Conservation (phyloP, 352 stramenopile genomes). For the Globisporangium irregulare region DNA sequence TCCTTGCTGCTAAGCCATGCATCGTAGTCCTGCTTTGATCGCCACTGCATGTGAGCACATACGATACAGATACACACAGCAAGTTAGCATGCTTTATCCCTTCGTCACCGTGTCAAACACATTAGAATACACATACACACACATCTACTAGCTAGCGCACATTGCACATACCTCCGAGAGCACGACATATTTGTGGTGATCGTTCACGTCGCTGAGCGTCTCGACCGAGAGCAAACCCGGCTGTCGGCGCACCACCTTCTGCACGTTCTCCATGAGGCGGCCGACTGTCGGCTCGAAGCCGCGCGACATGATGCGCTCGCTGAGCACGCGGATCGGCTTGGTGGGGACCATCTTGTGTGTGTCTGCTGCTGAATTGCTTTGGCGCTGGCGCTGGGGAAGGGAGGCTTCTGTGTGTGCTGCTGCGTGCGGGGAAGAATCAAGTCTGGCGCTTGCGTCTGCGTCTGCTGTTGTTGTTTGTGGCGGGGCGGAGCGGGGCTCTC, state of each 20-base stretch:
- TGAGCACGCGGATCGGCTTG: constrained; percentile 76
- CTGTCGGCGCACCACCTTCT: constrained; percentile 71
- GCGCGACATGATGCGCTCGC: constrained; percentile 79
- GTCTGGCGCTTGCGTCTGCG: constrained; percentile 1
- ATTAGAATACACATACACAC: neutral
- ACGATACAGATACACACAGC: constrained; percentile 6
- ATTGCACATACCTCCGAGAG: constrained; percentile 63
- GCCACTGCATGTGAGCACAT: constrained; percentile 46
- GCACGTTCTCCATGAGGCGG: constrained; percentile 80
- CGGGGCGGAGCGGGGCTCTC: neutral
- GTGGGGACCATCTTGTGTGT: constrained; percentile 26
- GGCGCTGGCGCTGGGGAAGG: neutral
- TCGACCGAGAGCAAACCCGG: constrained; percentile 77
- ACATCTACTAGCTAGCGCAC: neutral
- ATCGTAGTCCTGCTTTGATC: constrained; percentile 78
- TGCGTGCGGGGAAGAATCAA: constrained; percentile 1
- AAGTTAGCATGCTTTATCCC: neutral
- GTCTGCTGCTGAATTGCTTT: neutral
- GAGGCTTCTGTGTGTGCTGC: neutral
- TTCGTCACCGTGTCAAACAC: neutral
- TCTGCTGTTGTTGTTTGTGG: neutral
- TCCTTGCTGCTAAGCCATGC: constrained; percentile 73
- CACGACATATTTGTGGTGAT: constrained; percentile 88
- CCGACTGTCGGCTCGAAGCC: constrained; percentile 80
- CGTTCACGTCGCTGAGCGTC: constrained; percentile 76